phyloP scores from a whole-genome alignment of 371 early-diverging fungal genomes.

The Encephalitozoon hellem region DNA sequence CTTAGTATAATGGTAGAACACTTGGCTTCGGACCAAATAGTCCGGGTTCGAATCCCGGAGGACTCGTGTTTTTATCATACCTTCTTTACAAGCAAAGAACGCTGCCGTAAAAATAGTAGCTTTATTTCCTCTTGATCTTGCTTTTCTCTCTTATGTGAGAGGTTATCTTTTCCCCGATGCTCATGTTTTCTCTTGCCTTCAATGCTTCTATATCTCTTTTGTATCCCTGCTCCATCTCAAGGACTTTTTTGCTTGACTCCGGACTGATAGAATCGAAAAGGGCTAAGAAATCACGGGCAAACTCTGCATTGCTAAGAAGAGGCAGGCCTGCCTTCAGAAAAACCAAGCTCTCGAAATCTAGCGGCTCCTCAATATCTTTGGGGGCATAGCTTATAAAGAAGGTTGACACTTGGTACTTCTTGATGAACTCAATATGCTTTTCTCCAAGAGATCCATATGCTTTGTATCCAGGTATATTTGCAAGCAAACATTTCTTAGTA shows the following conservation, averaged over 20 bases:
- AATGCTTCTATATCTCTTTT: not conserved
- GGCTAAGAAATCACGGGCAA: conserved; percentile 3
- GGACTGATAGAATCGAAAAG: not conserved
- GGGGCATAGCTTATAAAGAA: conserved; percentile 25
- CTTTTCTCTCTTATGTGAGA: not conserved
- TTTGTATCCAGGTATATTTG: not conserved
- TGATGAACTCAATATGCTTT: conserved; percentile 6
- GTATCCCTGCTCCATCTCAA: not conserved
- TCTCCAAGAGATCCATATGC: conserved; percentile 1
- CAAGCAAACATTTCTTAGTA: conserved; percentile 1
- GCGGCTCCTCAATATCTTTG: not conserved
- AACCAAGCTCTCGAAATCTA: not conserved
- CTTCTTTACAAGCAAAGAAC: no score
- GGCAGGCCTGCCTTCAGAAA: not conserved
- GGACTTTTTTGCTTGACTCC: not conserved
- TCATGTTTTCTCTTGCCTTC: not conserved
- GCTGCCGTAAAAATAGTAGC: no score
- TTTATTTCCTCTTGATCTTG: conserved; percentile 2
- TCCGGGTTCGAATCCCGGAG: conserved; percentile 17
- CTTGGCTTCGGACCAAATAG: conserved; percentile 16
- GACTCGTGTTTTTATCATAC: not conserved
- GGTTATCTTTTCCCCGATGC: conserved; percentile 3
- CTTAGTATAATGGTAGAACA: conserved; percentile 18
- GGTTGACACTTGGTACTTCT: conserved; percentile 5
- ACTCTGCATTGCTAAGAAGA: not conserved